Base-by-base conservation (phyloP, 495 filamentous ascomycete species). In the Thozetella sp. region DNA sequence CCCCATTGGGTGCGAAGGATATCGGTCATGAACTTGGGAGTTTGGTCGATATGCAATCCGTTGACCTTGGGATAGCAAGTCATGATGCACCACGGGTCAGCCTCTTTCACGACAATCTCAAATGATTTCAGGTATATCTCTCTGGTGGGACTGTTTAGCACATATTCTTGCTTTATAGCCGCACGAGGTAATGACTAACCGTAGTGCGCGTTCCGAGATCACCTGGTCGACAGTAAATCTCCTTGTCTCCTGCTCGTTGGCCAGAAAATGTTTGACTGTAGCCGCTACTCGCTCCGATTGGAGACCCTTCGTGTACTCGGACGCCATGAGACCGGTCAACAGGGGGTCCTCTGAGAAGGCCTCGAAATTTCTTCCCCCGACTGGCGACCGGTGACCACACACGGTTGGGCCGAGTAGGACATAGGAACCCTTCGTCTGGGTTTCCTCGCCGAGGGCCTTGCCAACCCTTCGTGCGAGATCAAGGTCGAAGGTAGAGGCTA, bases 81-180 rank as follows among this genome's bases (percentile, higher is more conserved):
- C n/a, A n/a, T n/a, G n/a, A n/a, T n/a, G n/a, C n/a, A n/a, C n/a
- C n/a, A n/a, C n/a, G n/a, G 43, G n/a, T 48, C 43, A 15, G 43
- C 43, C n/a, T 48, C 43, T 48, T 48, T 48, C 11, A 48, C 43
- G 43, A 48, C 43, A 20, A 48, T 48, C 43, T 48, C 43, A 48
- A 48, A 48, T 3, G 43, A 10, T 3, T n/a, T 10, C 6, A 48
- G n/a, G n/a, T 48, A 48, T 10, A 48, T 48, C n/a, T 48, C 43
- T n/a, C 43, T 48, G 43, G 43, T 37, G 6, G 30, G 15, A n/a
- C n/a, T n/a, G n/a, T n/a, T n/a, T n/a, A n/a, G n/a, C n/a, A n/a
- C n/a, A n/a, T n/a, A n/a, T n/a, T n/a, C n/a, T n/a, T n/a, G n/a
- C n/a, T n/a, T n/a, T n/a, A n/a, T n/a, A n/a, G n/a, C n/a, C n/a